A percentile compares a stretch with the other conserved stretches of the same genome.
Conservation (phyloP, 1,284 basidiomycete genomes). For the Athelia psychrophila region DNA sequence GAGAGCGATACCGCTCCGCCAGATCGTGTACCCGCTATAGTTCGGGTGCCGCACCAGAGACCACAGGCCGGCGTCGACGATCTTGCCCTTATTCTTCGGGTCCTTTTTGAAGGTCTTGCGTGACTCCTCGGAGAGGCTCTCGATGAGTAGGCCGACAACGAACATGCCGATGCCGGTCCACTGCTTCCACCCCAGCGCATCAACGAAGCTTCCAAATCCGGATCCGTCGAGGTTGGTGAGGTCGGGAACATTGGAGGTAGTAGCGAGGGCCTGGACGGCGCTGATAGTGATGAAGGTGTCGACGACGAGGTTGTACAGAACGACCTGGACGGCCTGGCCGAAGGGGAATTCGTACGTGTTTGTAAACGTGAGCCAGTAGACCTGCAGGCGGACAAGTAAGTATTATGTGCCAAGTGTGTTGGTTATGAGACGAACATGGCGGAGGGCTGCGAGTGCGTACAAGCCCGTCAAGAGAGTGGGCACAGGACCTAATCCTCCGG, state of each 20-base stretch:
- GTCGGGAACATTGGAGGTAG: background rate
- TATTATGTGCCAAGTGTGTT: background rate
- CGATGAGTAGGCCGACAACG: constrained; percentile 12
- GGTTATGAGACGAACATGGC: background rate
- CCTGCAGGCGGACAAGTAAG: background rate
- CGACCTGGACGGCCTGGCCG: constrained; percentile 1
- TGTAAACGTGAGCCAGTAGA: constrained; percentile 12
- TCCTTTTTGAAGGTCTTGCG: constrained; percentile 19
- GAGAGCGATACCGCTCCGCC: constrained; percentile 16
- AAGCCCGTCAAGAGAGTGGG: background rate
- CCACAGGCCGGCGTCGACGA: constrained; percentile 16
- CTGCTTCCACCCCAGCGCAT: constrained; percentile 16
- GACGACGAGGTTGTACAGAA: constrained; percentile 8
- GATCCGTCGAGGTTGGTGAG: background rate
- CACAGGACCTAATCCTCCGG: background rate
- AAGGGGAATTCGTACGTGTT: constrained; percentile 4
- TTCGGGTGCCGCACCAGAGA: constrained; percentile 18
- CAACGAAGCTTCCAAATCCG: constrained; percentile 1
- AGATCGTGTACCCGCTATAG: constrained; percentile 18
- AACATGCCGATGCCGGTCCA: constrained; percentile 16
- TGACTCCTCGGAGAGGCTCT: constrained; percentile 15
- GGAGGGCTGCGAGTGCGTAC: background rate
- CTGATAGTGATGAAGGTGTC: constrained; percentile 12
- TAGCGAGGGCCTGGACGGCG: constrained; percentile 8
- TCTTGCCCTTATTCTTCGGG: constrained; percentile 16